Conservation (phyloP, 75 land plant genomes). For the Pseudotsuga menziesii region DNA sequence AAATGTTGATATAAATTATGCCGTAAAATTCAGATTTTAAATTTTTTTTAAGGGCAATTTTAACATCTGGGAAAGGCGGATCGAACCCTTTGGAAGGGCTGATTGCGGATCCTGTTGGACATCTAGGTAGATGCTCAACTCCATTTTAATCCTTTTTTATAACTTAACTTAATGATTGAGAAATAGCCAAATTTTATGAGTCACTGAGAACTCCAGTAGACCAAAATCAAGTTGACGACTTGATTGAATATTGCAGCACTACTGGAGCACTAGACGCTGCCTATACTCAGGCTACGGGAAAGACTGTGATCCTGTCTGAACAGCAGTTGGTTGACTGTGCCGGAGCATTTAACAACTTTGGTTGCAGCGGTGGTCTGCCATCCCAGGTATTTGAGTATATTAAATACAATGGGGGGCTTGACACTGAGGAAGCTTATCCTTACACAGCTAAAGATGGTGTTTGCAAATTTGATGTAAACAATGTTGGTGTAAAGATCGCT, state of each 20-base stretch:
- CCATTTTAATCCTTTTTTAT: too few species aligned
- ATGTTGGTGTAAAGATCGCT: slow-evolving; percentile 69
- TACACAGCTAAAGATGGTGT: slow-evolving; percentile 63
- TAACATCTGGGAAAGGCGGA: too few species aligned
- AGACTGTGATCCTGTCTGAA: slow-evolving; percentile 75
- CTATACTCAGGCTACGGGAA: slow-evolving; percentile 76
- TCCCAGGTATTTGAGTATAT: slow-evolving; percentile 95
- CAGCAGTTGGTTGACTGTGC: slow-evolving; percentile 97
- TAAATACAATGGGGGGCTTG: slow-evolving; percentile 85
- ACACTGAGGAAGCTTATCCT: slow-evolving; percentile 86
- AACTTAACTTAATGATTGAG: too few species aligned
- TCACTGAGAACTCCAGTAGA: too few species aligned
- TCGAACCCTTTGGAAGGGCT: too few species aligned
- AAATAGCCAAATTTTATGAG: too few species aligned
- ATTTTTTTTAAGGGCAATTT: too few species aligned
- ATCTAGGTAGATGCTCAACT: too few species aligned
- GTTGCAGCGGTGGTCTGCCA: slow-evolving; percentile 86
- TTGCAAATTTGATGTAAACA: slow-evolving; percentile 55
- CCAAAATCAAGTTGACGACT: too few species aligned
- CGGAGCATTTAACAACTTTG: slow-evolving; percentile 74
- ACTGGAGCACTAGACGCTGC: slow-evolving; percentile 93
- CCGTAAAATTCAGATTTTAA: too few species aligned
- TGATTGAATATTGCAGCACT: slow-evolving; percentile 39
- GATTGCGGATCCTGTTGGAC: too few species aligned
- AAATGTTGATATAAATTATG: too few species aligned